These are phyloP conservation scores for Mycotypha africana DNA, from an alignment of 371 early-diverging fungal species.

Conservation along the genomic window DNA sequence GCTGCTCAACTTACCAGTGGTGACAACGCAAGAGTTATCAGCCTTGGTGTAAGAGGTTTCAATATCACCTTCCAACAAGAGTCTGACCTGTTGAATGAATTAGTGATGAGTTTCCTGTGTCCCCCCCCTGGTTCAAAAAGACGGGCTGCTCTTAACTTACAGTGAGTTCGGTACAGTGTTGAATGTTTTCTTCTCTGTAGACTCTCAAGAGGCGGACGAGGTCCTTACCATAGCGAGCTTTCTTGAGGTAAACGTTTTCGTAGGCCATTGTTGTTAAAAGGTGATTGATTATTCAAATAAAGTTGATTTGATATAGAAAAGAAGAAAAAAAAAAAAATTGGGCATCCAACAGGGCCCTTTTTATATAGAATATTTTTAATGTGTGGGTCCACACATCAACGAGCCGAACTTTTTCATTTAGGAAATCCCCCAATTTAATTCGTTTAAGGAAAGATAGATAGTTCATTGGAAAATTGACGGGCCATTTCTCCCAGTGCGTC, in stretches of 20 bases:
- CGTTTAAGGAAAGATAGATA: no score
- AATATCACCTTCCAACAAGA: constrained; percentile 73
- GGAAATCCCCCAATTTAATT: no score
- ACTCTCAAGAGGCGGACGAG: constrained; percentile 76
- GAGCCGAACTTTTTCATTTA: no score
- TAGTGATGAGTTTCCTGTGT: background rate
- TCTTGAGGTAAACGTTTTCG: constrained; percentile 47
- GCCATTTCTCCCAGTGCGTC: no score
- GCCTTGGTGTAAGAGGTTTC: constrained; percentile 77
- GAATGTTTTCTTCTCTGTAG: constrained; percentile 56
- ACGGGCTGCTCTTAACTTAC: constrained; percentile 23
- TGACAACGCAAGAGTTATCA: constrained; percentile 61
- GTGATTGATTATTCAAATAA: no score
- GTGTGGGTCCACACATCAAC: no score
- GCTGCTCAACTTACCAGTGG: no score
- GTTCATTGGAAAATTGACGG: no score
- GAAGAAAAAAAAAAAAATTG: background rate
- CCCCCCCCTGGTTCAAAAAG: background rate
- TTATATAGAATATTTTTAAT: no score
- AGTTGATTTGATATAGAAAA: background rate
- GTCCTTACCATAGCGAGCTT: constrained; percentile 74
- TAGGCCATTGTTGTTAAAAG: background rate
- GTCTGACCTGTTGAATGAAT: constrained; percentile 38
- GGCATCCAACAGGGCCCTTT: no score
- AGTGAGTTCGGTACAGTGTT: constrained; percentile 74